A percentile compares a stretch with the other conserved stretches of the same genome.
phyloP scores from a whole-genome alignment of 2,329 filamentous ascomycete genomes.

The Xylaria sp. region DNA sequence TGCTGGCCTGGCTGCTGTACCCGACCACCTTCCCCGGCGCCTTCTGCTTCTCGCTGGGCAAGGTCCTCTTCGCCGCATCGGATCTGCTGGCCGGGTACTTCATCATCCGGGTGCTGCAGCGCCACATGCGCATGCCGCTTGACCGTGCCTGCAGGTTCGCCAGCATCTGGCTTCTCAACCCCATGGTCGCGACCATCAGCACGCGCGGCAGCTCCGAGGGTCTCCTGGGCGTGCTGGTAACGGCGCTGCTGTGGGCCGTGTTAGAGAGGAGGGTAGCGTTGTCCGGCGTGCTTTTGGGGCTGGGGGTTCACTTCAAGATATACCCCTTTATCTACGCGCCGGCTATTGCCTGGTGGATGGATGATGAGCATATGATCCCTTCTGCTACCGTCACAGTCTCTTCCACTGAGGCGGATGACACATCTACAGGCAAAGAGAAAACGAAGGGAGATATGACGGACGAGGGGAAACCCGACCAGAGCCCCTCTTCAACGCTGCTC shows the following conservation, averaged over 20 bases:
- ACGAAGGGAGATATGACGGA: conserved; percentile 3
- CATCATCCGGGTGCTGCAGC: conserved; percentile 53
- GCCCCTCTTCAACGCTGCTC: conserved; percentile 41
- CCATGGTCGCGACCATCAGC: conserved; percentile 97
- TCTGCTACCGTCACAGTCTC: not conserved
- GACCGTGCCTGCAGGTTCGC: conserved; percentile 77
- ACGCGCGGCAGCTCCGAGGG: conserved; percentile 95
- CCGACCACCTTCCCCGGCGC: conserved; percentile 69
- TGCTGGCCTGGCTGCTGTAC: conserved; percentile 89
- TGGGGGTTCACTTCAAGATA: conserved; percentile 97
- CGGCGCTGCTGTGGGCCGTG: conserved; percentile 85
- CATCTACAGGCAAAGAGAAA: conserved; percentile 1
- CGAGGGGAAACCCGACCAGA: not conserved
- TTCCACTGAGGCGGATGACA: not conserved
- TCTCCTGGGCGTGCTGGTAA: conserved; percentile 84
- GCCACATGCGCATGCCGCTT: conserved; percentile 58
- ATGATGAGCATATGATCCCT: conserved; percentile 59
- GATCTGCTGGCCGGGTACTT: conserved; percentile 86
- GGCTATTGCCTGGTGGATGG: conserved; percentile 84
- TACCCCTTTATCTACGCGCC: conserved; percentile 97
- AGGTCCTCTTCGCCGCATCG: conserved; percentile 83
- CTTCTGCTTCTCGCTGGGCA: conserved; percentile 83
- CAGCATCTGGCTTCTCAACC: conserved; percentile 92
- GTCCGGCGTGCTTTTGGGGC: conserved; percentile 79
- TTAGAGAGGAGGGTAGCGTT: conserved; percentile 69